Conservation (phyloP, 225 moss, liverwort and hornwort genomes). For the Rhytidiadelphus loreus region DNA sequence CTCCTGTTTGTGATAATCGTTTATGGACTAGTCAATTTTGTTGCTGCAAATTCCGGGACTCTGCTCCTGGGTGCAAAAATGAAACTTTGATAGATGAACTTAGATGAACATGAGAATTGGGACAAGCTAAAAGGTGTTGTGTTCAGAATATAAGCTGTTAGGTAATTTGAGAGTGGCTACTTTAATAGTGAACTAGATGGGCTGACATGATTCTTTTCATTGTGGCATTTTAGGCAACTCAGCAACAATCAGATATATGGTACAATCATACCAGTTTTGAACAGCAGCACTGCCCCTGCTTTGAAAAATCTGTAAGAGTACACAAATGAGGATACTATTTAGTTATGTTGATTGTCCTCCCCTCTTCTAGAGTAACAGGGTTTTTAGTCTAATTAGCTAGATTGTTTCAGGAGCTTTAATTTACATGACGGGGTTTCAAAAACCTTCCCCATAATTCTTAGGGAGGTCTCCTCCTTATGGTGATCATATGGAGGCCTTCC, state of each 20-base stretch:
- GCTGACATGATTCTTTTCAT: neutral
- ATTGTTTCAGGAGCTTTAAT: neutral
- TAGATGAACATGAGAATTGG: neutral
- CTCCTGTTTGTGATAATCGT: neutral
- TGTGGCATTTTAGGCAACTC: slow-evolving; percentile 9
- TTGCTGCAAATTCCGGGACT: neutral
- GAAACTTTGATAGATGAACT: neutral
- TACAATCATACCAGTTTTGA: neutral
- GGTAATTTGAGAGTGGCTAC: neutral
- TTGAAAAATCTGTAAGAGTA: slow-evolving; percentile 7
- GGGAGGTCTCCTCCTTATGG: neutral
- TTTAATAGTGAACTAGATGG: neutral
- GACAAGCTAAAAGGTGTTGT: neutral
- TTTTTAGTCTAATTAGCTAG: neutral
- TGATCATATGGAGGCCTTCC: neutral
- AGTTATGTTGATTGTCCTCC: neutral
- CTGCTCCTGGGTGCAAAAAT: neutral
- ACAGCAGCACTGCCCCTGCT: neutral
- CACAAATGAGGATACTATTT: neutral
- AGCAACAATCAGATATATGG: slow-evolving; percentile 22
- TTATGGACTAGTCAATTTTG: neutral
- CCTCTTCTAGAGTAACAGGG: neutral
- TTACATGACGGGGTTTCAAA: neutral
- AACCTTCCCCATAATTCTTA: neutral
- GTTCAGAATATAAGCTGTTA: neutral